phyloP scores from a whole-genome alignment of 345 rosid genomes.

The Hibiscus syriacus region DNA sequence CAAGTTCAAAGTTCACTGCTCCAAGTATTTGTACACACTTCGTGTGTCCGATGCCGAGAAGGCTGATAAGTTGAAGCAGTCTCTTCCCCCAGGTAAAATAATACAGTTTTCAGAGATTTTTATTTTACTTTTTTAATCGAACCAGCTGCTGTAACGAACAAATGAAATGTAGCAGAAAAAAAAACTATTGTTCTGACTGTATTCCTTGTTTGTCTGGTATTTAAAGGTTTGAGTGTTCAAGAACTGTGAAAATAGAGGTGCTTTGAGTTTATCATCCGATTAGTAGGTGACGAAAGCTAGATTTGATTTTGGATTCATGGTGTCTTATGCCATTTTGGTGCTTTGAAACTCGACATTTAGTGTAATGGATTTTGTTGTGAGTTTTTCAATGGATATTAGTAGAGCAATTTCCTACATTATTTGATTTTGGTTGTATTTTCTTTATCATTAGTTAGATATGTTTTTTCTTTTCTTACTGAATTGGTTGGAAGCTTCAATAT shows the following conservation, averaged over 20 bases:
- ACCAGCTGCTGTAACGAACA: background rate
- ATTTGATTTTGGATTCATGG: background rate
- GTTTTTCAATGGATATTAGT: too few species aligned
- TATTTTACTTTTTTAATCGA: background rate
- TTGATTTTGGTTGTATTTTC: background rate
- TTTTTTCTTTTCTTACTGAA: too few species aligned
- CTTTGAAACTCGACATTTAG: too few species aligned
- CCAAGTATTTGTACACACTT: too few species aligned
- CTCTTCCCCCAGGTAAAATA: too few species aligned
- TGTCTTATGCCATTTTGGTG: background rate
- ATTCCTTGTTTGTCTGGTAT: background rate
- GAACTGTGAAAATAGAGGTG: constrained; percentile 37
- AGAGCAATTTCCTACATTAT: background rate
- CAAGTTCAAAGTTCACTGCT: too few species aligned
- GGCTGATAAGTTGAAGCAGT: too few species aligned
- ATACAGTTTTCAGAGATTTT: background rate
- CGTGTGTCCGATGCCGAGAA: too few species aligned
- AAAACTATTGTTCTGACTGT: background rate
- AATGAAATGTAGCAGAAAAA: background rate
- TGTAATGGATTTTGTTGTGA: background rate
- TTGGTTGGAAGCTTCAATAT: too few species aligned
- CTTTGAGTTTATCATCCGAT: background rate
- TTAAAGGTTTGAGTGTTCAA: constrained; percentile 76
- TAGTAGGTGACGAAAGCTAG: background rate
- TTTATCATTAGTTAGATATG: too few species aligned